phyloP scores from a whole-genome alignment of 495 filamentous ascomycete species.

The Hypoxylon fragiforme region DNA sequence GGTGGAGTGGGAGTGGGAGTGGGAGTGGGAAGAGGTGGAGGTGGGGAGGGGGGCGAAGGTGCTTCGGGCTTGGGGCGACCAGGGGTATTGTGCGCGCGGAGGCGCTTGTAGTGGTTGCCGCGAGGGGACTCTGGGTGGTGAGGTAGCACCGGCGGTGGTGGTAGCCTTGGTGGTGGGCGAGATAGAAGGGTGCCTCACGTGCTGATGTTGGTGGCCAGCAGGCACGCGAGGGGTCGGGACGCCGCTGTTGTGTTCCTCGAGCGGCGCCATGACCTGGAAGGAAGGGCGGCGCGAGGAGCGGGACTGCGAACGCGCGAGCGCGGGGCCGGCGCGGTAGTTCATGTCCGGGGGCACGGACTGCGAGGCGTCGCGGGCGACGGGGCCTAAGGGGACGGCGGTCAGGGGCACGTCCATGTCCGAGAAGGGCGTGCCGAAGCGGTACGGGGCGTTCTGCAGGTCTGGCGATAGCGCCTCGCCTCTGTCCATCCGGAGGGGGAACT shows the following conservation, averaged over 20 bases:
- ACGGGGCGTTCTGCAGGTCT: constrained; percentile 59
- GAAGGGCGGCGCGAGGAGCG: constrained; percentile 62
- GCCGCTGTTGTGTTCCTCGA: constrained; percentile 53
- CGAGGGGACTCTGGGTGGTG: constrained; percentile 26
- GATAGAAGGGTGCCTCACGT: constrained; percentile 23
- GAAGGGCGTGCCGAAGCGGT: constrained; percentile 77
- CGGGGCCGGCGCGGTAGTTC: constrained; percentile 60
- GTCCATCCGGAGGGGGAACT: constrained; percentile 56
- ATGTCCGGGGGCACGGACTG: constrained; percentile 95
- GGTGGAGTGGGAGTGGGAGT: constrained; percentile 31
- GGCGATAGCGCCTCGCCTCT: constrained; percentile 49
- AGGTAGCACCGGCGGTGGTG: too few species aligned
- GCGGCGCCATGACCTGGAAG: constrained; percentile 57
- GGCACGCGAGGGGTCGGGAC: constrained; percentile 39
- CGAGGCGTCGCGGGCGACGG: constrained; percentile 70
- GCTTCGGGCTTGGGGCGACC: constrained; percentile 46
- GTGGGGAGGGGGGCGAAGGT: constrained; percentile 36
- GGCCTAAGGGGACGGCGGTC: constrained; percentile 69
- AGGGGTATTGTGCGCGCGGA: constrained; percentile 52
- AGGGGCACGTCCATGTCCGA: constrained; percentile 91
- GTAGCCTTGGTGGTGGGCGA: constrained; percentile 42
- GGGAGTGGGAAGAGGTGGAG: constrained; percentile 5
- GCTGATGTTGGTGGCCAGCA: constrained; percentile 32
- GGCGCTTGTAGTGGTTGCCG: constrained; percentile 47
- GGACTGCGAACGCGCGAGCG: constrained; percentile 52